Percentiles rank a stretch among this genome's conserved stretches.
phyloP scores from a whole-genome alignment of 352 stramenopile species.

The Globisporangium sylvaticum region DNA sequence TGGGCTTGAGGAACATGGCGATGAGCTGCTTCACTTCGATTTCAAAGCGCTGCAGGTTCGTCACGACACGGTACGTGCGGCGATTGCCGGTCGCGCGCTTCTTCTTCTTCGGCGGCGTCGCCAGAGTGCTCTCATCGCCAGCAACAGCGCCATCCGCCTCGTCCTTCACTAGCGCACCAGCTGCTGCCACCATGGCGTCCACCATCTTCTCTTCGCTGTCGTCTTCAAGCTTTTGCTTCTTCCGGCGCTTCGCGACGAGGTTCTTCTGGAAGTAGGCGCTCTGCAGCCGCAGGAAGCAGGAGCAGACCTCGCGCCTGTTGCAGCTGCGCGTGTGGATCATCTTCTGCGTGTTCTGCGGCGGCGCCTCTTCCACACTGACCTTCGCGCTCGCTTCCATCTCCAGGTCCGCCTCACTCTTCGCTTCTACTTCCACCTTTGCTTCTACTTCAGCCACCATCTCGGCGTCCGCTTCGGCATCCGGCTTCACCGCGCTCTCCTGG shows the following conservation, averaged over 20 bases:
- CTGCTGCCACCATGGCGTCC: neutral
- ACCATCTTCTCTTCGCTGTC: constrained; percentile 2
- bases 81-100: constrained; percentile 7
- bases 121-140: neutral
- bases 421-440: neutral
- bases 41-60: constrained; percentile 47
- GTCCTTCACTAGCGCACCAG: neutral
- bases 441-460: neutral
- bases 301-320: constrained; percentile 60
- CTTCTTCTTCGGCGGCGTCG: constrained; percentile 1
- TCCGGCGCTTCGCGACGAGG: constrained; percentile 35
- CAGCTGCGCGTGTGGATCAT: constrained; percentile 59
- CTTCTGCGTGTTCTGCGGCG: constrained; percentile 3
- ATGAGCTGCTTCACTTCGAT: constrained; percentile 48
- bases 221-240: constrained; percentile 23
- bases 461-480: neutral
- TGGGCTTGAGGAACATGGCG: constrained; percentile 34
- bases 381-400: neutral
- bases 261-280: constrained; percentile 71
- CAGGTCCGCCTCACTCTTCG: constrained; percentile 15
- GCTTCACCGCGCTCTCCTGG: neutral
- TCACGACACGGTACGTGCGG: constrained; percentile 23
- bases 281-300: constrained; percentile 60
- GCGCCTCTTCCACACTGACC: neutral
- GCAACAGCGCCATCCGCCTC: neutral